phyloP scores from a whole-genome alignment of 2,329 filamentous ascomycete genomes.

The Balansia obtecta region DNA sequence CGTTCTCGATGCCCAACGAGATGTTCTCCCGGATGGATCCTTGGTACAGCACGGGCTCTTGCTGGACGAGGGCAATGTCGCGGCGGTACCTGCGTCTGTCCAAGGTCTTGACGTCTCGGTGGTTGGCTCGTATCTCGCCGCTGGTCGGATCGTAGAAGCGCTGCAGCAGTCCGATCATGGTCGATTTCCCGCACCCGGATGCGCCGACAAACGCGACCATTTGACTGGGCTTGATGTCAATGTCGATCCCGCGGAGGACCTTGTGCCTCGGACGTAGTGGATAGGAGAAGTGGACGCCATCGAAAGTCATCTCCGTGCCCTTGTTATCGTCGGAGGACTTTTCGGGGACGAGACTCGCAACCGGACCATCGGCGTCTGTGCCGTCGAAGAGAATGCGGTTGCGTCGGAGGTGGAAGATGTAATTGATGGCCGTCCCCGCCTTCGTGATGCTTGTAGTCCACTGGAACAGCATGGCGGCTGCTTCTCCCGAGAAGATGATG shows the following conservation, averaged over 20 bases:
- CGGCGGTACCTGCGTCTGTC: slow-evolving; percentile 11
- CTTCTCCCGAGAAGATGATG: slow-evolving; percentile 34
- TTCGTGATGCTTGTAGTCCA: slow-evolving; percentile 40
- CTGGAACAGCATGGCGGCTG: slow-evolving; percentile 26
- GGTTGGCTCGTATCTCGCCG: slow-evolving; percentile 2
- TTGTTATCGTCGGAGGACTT: slow-evolving; percentile 11
- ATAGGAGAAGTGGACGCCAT: slow-evolving; percentile 45
- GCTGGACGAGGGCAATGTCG: slow-evolving; percentile 13
- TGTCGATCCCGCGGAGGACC: slow-evolving; percentile 26
- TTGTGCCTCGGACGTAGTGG: slow-evolving; percentile 26
- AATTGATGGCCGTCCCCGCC: slow-evolving; percentile 34
- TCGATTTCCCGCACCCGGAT: slow-evolving; percentile 15
- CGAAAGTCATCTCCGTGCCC: slow-evolving; percentile 29
- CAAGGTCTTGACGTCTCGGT: slow-evolving; percentile 4
- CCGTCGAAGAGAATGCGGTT: slow-evolving; percentile 19
- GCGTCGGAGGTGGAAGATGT: slow-evolving; percentile 30
- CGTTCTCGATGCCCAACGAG: slow-evolving; percentile 25
- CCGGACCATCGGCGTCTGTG: slow-evolving; percentile 13
- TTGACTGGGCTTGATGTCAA: slow-evolving; percentile 22
- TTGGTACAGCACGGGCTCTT: slow-evolving; percentile 16
- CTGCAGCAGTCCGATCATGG: slow-evolving; percentile 17
- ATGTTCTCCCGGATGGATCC: slow-evolving; percentile 22
- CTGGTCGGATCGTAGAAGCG: slow-evolving; percentile 12
- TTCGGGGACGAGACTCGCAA: slow-evolving; percentile 6
- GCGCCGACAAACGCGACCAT: slow-evolving; percentile 4